Percentiles rank a stretch among this genome's conserved stretches.
Evolutionary conservation across 345 rosid genomes (phyloP).

Genomic region (Eucalyptus viminalis): DNA sequence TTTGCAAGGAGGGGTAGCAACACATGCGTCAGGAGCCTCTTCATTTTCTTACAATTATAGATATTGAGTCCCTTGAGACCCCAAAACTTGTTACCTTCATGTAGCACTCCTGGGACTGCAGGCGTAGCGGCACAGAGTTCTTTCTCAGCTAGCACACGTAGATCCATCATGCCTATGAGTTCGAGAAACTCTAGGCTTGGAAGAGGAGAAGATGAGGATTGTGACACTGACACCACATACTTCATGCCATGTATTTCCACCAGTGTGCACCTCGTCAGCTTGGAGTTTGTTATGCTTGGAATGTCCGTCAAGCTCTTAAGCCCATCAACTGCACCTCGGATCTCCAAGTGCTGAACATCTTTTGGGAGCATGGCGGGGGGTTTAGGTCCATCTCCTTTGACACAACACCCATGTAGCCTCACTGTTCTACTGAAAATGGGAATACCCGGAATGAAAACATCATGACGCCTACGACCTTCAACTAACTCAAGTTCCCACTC

Average conservation of each 20-base stretch:
- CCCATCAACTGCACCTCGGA: neutral
- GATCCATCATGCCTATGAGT: no score
- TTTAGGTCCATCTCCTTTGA: neutral
- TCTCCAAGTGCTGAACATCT: neutral
- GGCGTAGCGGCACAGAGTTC: no score
- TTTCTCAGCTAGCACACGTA: no score
- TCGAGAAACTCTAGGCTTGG: no score
- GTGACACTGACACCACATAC: neutral
- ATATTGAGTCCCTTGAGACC: accelerated
- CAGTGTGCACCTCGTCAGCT: neutral
- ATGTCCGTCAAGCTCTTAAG: neutral
- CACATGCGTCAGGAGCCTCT: no score
- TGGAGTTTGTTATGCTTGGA: neutral
- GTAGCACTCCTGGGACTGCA: no score
- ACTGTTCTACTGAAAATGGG: neutral
- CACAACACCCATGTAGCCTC: neutral
- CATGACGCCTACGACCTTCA: accelerated
- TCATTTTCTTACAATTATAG: accelerated
- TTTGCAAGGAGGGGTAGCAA: no score
- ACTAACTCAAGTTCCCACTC: neutral
- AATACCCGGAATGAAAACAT: accelerated
- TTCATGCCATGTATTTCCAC: neutral
- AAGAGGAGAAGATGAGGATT: no score
- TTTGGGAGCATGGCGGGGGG: neutral
- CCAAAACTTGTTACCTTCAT: no score